phyloP scores from a whole-genome alignment of 1,284 basidiomycete genomes.

The Sporisorium graminicola region DNA sequence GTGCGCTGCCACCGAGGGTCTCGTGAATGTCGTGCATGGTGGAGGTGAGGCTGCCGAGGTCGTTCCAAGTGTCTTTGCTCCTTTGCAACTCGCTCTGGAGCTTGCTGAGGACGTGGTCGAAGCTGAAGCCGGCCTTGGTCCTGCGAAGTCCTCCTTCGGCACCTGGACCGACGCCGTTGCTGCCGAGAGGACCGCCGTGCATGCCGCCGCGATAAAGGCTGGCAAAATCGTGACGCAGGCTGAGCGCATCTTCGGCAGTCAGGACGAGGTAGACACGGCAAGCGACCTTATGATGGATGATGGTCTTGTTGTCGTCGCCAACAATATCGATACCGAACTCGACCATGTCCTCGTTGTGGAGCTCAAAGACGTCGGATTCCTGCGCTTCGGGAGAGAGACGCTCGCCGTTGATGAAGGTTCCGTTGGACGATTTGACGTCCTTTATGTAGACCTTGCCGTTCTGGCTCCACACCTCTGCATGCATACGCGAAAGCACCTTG shows the following conservation, averaged over 20 bases:
- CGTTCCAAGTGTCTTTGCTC: constrained; percentile 91
- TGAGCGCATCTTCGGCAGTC: constrained; percentile 81
- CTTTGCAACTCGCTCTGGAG: constrained; percentile 91
- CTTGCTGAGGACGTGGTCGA: constrained; percentile 83
- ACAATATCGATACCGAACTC: constrained; percentile 99
- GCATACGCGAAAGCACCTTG: constrained; percentile 93
- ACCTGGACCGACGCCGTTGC: constrained; percentile 63
- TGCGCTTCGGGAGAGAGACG: constrained; percentile 88
- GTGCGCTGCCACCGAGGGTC: constrained; percentile 81
- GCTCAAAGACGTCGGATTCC: constrained; percentile 92
- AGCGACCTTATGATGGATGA: constrained; percentile 97
- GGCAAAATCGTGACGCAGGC: constrained; percentile 66
- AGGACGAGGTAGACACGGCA: constrained; percentile 91
- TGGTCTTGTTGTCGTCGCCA: constrained; percentile 97
- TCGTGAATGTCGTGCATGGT: constrained; percentile 92
- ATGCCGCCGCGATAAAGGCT: constrained; percentile 66
- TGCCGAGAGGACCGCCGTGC: constrained; percentile 61
- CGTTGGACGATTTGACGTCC: constrained; percentile 97
- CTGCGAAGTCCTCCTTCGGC: constrained; percentile 66
- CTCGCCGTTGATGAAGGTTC: constrained; percentile 97
- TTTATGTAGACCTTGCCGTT: constrained; percentile 87
- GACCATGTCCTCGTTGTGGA: constrained; percentile 93
- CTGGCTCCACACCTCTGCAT: constrained; percentile 98
- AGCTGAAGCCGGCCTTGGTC: constrained; percentile 72
- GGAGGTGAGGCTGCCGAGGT: constrained; percentile 83